A percentile compares a stretch with the other conserved stretches of the same genome.
These are phyloP conservation scores for Ustilago tritici DNA, from an alignment of 1,284 basidiomycete species.

Conservation along the genomic window DNA sequence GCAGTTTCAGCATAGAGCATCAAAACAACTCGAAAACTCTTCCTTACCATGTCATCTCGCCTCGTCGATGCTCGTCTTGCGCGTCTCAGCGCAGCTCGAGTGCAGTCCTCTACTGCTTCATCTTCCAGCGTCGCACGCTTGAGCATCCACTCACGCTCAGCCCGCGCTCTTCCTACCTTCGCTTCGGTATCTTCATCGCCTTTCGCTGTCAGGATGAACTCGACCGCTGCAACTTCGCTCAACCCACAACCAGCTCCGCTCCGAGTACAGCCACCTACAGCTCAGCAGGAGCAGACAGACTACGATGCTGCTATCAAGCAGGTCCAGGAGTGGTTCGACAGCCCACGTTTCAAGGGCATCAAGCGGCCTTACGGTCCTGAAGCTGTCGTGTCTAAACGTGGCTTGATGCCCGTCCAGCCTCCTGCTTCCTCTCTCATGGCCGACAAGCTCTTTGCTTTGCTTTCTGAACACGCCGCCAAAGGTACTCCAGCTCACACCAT, in stretches of 20 bases:
- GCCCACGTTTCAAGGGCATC: slow-evolving; percentile 79
- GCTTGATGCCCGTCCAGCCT: slow-evolving; percentile 82
- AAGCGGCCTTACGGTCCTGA: slow-evolving; percentile 83
- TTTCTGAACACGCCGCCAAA: slow-evolving; percentile 77
- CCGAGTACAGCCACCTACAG: slow-evolving; percentile 77
- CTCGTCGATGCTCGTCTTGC: slow-evolving; percentile 40
- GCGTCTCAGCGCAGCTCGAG: slow-evolving; percentile 44
- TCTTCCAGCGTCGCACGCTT: slow-evolving; percentile 24
- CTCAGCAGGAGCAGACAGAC: slow-evolving; percentile 76
- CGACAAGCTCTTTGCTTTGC: slow-evolving; percentile 81
- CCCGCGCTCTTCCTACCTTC: neutral
- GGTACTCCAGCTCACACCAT: slow-evolving; percentile 70
- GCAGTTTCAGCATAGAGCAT: neutral
- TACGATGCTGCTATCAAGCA: slow-evolving; percentile 77
- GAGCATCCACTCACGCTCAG: slow-evolving; percentile 13
- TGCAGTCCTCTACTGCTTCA: slow-evolving; percentile 11
- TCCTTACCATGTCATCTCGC: slow-evolving; percentile 34
- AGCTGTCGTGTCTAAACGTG: slow-evolving; percentile 86
- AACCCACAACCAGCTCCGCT: slow-evolving; percentile 73
- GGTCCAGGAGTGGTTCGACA: slow-evolving; percentile 80
- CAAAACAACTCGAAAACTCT: neutral
- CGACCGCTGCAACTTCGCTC: slow-evolving; percentile 72
- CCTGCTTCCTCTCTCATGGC: slow-evolving; percentile 80
- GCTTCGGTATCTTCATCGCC: slow-evolving; percentile 1
- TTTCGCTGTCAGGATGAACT: slow-evolving; percentile 71